Conservation (phyloP, 2,329 filamentous ascomycete genomes). For the Leptodontidium sp. region DNA sequence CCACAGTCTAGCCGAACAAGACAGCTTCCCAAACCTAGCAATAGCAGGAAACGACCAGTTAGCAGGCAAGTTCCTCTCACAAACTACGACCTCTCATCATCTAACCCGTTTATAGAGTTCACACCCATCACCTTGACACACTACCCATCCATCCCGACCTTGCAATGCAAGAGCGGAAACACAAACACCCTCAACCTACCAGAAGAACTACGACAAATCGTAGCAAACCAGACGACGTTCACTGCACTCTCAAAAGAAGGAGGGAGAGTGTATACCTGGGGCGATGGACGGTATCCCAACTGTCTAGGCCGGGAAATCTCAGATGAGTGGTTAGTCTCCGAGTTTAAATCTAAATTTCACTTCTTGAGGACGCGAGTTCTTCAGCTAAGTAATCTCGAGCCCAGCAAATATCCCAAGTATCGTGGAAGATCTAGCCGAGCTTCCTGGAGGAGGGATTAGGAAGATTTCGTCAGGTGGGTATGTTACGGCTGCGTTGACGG, state of each 20-base stretch:
- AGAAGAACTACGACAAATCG: constrained; percentile 33
- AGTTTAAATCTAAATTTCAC: too few species aligned
- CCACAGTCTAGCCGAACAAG: constrained; percentile 36
- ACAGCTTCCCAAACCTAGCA: constrained; percentile 43
- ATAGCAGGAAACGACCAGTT: constrained; percentile 48
- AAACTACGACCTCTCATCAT: neutral
- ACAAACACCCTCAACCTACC: constrained; percentile 5
- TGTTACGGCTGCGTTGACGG: constrained; percentile 63
- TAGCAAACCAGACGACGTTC: constrained; percentile 51
- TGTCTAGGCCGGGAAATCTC: constrained; percentile 62
- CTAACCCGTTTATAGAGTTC: constrained; percentile 16
- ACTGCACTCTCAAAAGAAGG: constrained; percentile 48
- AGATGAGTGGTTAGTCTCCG: constrained; percentile 28
- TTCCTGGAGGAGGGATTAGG: constrained; percentile 59
- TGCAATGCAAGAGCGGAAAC: neutral
- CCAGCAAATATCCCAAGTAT: constrained; percentile 56
- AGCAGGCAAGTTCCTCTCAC: constrained; percentile 22
- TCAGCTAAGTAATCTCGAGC: constrained; percentile 30
- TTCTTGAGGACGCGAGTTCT: too few species aligned
- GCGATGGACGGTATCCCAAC: constrained; percentile 64
- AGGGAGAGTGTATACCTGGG: constrained; percentile 53
- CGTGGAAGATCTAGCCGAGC: constrained; percentile 58
- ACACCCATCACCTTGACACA: constrained; percentile 26
- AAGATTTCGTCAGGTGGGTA: constrained; percentile 64
- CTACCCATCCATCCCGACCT: constrained; percentile 31